A percentile compares a stretch with the other conserved stretches of the same genome.
These are phyloP conservation scores for Pleurotus cornucopiae DNA, from an alignment of 768 basidiomycete species.

Conservation along the genomic window DNA sequence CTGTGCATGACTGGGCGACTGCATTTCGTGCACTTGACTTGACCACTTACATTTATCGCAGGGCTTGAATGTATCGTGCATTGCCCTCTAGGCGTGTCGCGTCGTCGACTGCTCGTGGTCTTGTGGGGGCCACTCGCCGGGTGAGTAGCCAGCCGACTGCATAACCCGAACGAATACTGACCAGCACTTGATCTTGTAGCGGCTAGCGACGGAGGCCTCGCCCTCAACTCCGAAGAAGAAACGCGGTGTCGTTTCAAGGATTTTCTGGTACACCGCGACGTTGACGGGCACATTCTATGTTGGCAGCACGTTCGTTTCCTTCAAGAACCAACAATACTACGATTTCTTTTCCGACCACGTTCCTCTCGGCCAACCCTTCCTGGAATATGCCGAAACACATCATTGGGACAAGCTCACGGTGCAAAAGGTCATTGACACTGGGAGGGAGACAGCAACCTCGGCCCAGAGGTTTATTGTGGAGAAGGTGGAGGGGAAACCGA, in stretches of 20 bases:
- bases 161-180: slow-evolving; percentile 3
- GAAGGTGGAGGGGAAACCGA: slow-evolving; percentile 40
- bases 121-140: slow-evolving; percentile 52
- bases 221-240: slow-evolving; percentile 45
- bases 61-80: slow-evolving; percentile 49
- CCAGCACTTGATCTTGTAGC: slow-evolving; percentile 32
- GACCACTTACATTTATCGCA: slow-evolving; percentile 15
- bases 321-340: slow-evolving; percentile 75
- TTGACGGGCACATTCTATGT: slow-evolving; percentile 77
- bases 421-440: slow-evolving; percentile 49
- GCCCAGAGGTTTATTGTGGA: slow-evolving; percentile 50
- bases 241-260: slow-evolving; percentile 47
- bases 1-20: too few species aligned
- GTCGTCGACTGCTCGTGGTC: slow-evolving; percentile 38
- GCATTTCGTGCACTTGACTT: too few species aligned
- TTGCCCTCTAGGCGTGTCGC: slow-evolving; percentile 50
- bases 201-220: slow-evolving; percentile 56
- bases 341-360: slow-evolving; percentile 81
- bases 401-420: slow-evolving; percentile 77
- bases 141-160: slow-evolving; percentile 35
- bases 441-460: slow-evolving; percentile 43
- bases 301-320: slow-evolving; percentile 74
- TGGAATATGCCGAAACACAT: slow-evolving; percentile 77
- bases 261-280: slow-evolving; percentile 66
- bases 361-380: slow-evolving; percentile 71